Conservation (phyloP, 1,139 yeast genomes). For the Hemisphaericaspora xylofermentans region DNA sequence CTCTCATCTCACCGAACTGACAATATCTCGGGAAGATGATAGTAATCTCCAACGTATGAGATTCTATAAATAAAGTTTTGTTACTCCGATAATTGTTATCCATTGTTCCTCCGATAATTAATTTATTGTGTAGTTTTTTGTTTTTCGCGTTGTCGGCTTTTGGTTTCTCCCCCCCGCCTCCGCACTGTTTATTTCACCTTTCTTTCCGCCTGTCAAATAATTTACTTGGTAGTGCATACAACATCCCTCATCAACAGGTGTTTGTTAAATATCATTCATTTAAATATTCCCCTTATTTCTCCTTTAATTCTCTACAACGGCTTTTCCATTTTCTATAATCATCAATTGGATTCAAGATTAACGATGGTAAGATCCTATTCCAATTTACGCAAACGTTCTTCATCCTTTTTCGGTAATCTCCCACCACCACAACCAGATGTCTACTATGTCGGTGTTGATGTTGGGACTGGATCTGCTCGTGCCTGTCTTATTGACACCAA, state of each 20-base stretch:
- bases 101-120: background rate
- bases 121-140: too few species aligned
- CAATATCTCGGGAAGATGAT: background rate
- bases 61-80: background rate
- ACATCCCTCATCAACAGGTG: background rate
- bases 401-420: constrained; percentile 38
- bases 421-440: constrained; percentile 49
- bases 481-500: constrained; percentile 85
- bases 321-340: background rate
- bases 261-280: background rate
- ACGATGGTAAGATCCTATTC: constrained; percentile 26
- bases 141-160: background rate
- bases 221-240: background rate
- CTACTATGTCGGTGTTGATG: constrained; percentile 90
- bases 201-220: too few species aligned
- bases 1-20: background rate
- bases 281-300: background rate
- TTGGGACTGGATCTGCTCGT: constrained; percentile 96
- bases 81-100: background rate
- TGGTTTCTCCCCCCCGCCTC: background rate
- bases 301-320: background rate
- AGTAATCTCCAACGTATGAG: background rate
- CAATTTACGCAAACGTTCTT: constrained; percentile 40
- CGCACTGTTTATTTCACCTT: background rate
- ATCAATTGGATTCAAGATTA: constrained; percentile 7